These are phyloP conservation scores for Fusarium globosum DNA, from an alignment of 2,329 filamentous ascomycete genomes.

Conservation along the genomic window DNA sequence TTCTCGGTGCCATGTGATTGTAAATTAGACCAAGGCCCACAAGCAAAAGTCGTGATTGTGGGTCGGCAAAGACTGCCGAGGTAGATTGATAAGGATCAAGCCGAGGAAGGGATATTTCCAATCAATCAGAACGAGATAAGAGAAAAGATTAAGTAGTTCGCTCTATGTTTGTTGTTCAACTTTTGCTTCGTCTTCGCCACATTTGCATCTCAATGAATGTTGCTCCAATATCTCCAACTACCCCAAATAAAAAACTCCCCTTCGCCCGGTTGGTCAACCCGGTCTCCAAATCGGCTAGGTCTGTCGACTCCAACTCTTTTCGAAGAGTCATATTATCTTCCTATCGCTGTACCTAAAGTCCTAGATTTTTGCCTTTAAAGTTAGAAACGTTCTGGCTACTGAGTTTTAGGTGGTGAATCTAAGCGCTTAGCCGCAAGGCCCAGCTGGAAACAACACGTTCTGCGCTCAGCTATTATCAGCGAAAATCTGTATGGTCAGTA, in stretches of 20 bases:
- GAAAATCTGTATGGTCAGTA: not conserved
- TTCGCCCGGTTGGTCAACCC: not conserved
- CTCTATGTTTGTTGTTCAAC: not conserved
- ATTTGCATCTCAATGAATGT: not conserved
- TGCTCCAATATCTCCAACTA: not conserved
- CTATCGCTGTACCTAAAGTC: accelerated
- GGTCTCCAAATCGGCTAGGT: not conserved
- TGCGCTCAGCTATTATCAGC: no score
- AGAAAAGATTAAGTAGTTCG: not conserved
- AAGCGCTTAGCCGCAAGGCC: accelerated
- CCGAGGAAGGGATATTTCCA: not conserved
- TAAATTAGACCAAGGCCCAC: not conserved
- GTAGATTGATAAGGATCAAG: not conserved
- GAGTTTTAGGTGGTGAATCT: accelerated
- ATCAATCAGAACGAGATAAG: not conserved
- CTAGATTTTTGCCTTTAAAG: accelerated
- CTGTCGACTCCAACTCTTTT: not conserved
- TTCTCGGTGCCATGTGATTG: conserved; percentile 1
- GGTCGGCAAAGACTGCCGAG: not conserved
- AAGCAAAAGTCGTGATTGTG: not conserved
- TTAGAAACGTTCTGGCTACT: accelerated
- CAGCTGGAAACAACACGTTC: not conserved
- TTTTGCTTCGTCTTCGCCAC: not conserved
- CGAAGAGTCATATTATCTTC: no score
- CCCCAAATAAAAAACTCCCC: not conserved